Conservation (phyloP, 257 asterid species). For the Schizonepeta tenuifolia region DNA sequence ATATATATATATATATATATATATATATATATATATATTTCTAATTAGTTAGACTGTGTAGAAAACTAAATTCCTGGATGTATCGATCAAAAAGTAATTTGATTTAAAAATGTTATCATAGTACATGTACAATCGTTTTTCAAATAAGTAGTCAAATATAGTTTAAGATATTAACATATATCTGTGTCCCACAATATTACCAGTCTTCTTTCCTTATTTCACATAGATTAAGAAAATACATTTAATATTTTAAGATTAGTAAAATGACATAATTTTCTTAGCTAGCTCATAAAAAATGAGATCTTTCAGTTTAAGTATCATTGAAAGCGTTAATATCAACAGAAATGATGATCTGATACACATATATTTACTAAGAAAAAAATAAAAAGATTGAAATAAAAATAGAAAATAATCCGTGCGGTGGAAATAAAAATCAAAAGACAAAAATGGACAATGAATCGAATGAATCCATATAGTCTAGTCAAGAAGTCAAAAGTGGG, state of each 20-base stretch:
- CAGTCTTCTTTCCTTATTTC: background rate
- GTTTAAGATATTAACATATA: too few species aligned
- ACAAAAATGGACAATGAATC: background rate
- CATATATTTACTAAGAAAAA: background rate
- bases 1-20: too few species aligned
- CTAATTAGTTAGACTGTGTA: too few species aligned
- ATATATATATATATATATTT: too few species aligned
- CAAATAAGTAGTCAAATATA: too few species aligned
- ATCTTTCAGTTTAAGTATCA: background rate
- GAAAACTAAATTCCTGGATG: too few species aligned
- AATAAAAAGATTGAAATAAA: background rate
- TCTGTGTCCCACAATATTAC: background rate
- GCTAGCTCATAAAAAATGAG: background rate
- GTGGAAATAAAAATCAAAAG: background rate
- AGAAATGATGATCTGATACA: background rate
- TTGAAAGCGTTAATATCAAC: background rate
- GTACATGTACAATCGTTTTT: too few species aligned
- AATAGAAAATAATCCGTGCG: background rate
- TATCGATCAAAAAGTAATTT: too few species aligned
- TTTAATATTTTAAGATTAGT: background rate
- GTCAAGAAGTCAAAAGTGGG: constrained; percentile 32
- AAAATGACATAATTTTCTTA: background rate
- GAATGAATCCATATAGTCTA: background rate
- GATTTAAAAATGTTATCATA: too few species aligned
- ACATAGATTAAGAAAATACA: too few species aligned